phyloP scores from a whole-genome alignment of 805 yeast genomes.

The Komagataella mondaviorum region DNA sequence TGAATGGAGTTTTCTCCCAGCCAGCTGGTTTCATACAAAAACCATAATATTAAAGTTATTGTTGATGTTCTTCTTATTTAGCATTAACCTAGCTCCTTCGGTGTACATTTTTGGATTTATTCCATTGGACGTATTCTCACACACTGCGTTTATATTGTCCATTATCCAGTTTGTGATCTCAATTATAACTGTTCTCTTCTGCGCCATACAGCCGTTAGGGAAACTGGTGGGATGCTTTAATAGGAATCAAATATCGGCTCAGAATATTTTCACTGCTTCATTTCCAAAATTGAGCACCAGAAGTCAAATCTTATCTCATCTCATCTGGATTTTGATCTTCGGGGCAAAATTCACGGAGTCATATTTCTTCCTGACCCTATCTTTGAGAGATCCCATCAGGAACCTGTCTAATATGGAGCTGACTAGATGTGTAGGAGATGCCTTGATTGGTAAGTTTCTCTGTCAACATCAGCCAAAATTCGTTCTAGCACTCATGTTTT shows the following conservation, averaged over 20 bases:
- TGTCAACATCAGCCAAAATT: slow-evolving; percentile 29
- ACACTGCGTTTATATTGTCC: slow-evolving; percentile 22
- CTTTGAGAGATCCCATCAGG: slow-evolving; percentile 36
- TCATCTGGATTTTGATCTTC: slow-evolving; percentile 34
- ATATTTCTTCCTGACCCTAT: slow-evolving; percentile 37
- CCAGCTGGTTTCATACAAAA: slow-evolving; percentile 33
- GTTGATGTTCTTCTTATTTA: slow-evolving; percentile 17
- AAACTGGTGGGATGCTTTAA: slow-evolving; percentile 15
- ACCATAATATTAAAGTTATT: slow-evolving; percentile 20
- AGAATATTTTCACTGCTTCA: slow-evolving; percentile 27
- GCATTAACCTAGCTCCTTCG: slow-evolving; percentile 25
- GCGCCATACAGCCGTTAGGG: slow-evolving; percentile 26
- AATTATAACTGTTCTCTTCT: slow-evolving; percentile 24
- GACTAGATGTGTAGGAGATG: slow-evolving; percentile 29
- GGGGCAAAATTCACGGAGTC: slow-evolving; percentile 38
- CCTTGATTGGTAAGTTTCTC: slow-evolving; percentile 22
- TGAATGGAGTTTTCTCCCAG: slow-evolving; percentile 33
- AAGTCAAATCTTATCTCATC: slow-evolving; percentile 24
- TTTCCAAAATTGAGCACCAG: slow-evolving; percentile 26
- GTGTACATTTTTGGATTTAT: slow-evolving; percentile 22
- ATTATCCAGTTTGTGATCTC: slow-evolving; percentile 29
- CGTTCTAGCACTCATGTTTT: slow-evolving; percentile 23
- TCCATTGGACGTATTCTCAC: slow-evolving; percentile 22
- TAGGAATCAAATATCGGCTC: slow-evolving; percentile 11
- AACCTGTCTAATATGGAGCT: slow-evolving; percentile 30